Evolutionary conservation across 177 flowering plant species (phyloP), one percentile per base, ranked within the genome.

Genomic region (Vitis hybrid): DNA sequence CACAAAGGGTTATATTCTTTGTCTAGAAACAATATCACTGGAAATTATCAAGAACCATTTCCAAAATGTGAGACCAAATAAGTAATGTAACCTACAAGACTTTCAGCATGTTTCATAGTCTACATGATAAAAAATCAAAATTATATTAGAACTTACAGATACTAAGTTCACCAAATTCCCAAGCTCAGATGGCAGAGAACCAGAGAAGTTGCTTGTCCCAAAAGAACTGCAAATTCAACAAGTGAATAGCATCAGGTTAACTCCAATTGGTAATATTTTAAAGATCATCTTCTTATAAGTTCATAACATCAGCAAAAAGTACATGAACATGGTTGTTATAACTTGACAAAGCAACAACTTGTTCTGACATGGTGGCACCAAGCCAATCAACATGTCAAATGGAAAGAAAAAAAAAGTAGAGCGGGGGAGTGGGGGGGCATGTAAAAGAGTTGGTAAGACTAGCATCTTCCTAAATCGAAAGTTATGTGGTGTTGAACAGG

Each of bases 181-280:
- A 68, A 93, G 83, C 71, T 82, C 79, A 6, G 84, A 65, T 54
- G 98, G 98, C 50, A 93, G 82, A 59, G 90, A 39, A 20, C 98
- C 98, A 60, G 83, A 69, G 84, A 90, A 93, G 59, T 87, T 88
- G 76, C 90, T 93, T 63, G 86, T 26, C n/a, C 83, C 78, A 65
- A 88, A 67, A 39, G 71, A 61, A 63, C 94, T 93, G 68, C 70
- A 81, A 65, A 52, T 22, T 50, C 16, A 31, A 67, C 29, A 69
- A 18, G 10, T 20, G 4, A 39, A 51, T 19, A 10, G 19, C 45
- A 39, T 39, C 45, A 39, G 45, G 45, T 39, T 7, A 39, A 39
- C 45, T 39, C 50, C 14, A 64, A 14, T 16, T 50, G 13, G 31
- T 10, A 29, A 64, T 13, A 50, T 2, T 53, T 53, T 7, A 15